These are phyloP conservation scores for Alternaria panax DNA, from an alignment of 2,329 filamentous ascomycete species.

Conservation along the genomic window DNA sequence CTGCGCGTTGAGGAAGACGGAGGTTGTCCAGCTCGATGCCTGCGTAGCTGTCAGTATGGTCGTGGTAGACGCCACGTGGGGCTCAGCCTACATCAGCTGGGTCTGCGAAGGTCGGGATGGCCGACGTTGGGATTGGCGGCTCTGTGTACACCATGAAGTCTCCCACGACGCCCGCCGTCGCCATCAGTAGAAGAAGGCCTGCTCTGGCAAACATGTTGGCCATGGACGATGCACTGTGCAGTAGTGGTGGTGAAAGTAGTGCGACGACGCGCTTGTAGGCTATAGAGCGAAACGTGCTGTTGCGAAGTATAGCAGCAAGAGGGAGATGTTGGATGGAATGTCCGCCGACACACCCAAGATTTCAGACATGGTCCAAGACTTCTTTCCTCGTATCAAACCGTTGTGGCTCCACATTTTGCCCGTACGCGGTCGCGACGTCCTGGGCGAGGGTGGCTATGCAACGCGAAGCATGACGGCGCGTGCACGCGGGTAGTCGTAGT, in stretches of 20 bases:
- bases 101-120: constrained; percentile 36
- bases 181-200: constrained; percentile 24
- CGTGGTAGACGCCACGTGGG: neutral
- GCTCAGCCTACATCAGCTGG: constrained; percentile 25
- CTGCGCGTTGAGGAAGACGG: constrained; percentile 36
- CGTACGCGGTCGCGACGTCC: constrained; percentile 10
- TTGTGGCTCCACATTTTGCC: constrained; percentile 20
- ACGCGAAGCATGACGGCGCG: neutral
- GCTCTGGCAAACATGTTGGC: constrained; percentile 22
- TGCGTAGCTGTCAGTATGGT: constrained; percentile 7
- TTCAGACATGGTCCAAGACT: constrained; percentile 12
- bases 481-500: neutral
- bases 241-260: neutral
- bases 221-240: neutral
- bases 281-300: neutral
- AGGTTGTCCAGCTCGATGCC: constrained; percentile 39
- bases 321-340: neutral
- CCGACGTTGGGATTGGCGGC: constrained; percentile 38
- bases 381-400: constrained; percentile 19
- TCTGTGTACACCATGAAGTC: constrained; percentile 46
- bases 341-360: constrained; percentile 5
- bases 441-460: constrained; percentile 14
- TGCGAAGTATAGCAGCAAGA: neutral
- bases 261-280: neutral
- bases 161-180: constrained; percentile 25